phyloP scores from a whole-genome alignment of 352 stramenopile species.

The Phytophthora gonapodyides region DNA sequence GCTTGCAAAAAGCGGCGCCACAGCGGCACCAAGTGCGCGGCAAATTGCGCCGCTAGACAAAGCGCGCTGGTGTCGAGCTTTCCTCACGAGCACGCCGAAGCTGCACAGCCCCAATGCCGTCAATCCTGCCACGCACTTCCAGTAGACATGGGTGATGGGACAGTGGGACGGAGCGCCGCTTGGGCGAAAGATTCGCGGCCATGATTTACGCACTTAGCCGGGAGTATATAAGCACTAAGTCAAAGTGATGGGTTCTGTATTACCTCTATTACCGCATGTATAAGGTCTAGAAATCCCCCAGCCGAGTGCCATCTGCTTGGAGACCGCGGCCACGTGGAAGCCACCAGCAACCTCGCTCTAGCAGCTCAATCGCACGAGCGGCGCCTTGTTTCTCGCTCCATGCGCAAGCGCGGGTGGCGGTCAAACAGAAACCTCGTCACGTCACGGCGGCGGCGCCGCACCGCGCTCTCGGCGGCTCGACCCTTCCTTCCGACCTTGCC shows the following conservation, averaged over 20 bases:
- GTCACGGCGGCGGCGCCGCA: slow-evolving; percentile 1
- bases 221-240: slow-evolving; percentile 12
- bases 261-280: too few species aligned
- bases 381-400: slow-evolving; percentile 24
- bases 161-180: neutral
- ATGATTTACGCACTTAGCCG: slow-evolving; percentile 34
- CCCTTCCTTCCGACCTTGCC: slow-evolving; percentile 15
- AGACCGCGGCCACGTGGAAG: slow-evolving; percentile 30
- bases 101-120: neutral
- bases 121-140: slow-evolving; percentile 11
- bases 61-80: neutral
- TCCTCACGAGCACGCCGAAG: neutral
- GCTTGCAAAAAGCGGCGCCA: neutral
- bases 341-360: neutral
- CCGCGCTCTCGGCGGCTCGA: neutral
- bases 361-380: slow-evolving; percentile 8
- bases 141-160: too few species aligned
- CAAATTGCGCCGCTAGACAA: neutral
- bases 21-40: neutral
- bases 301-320: neutral
- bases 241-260: slow-evolving; percentile 6
- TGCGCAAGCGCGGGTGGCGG: slow-evolving; percentile 13
- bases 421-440: slow-evolving; percentile 22
- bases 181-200: slow-evolving; percentile 18
- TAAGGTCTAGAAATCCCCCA: too few species aligned